Evolutionary conservation across 768 basidiomycete species (phyloP).

Genomic region (Coprinopsis sp.): DNA sequence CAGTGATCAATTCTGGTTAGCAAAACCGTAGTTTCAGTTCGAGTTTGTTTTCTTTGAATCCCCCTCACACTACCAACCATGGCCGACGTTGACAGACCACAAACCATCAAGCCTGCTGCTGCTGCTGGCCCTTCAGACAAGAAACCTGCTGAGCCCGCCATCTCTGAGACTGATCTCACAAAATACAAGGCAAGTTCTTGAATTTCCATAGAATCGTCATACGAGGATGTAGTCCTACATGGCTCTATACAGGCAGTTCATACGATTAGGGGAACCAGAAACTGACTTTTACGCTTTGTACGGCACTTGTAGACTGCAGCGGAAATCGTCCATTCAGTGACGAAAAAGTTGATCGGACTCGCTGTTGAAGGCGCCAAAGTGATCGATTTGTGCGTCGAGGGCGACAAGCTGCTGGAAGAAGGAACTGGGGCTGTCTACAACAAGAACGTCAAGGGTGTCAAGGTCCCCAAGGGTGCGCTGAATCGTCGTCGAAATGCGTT

Average conservation of each 20-base stretch:
- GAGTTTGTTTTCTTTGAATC: slow-evolving; percentile 10
- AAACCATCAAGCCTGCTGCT: slow-evolving; percentile 35
- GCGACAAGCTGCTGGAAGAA: slow-evolving; percentile 89
- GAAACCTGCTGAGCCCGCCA: slow-evolving; percentile 48
- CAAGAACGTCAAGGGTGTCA: slow-evolving; percentile 84
- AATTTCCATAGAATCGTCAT: slow-evolving; percentile 9
- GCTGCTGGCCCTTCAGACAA: slow-evolving; percentile 41
- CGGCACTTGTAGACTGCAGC: slow-evolving; percentile 64
- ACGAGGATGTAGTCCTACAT: no score
- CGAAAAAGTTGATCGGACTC: slow-evolving; percentile 78
- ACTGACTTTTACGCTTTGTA: background rate
- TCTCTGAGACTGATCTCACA: slow-evolving; percentile 64
- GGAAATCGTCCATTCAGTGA: slow-evolving; percentile 80
- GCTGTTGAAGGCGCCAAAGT: slow-evolving; percentile 79
- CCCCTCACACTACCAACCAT: slow-evolving; percentile 29
- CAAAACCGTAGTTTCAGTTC: slow-evolving; percentile 7
- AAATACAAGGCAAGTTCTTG: slow-evolving; percentile 70
- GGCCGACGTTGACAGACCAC: slow-evolving; percentile 55
- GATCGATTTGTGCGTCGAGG: slow-evolving; percentile 87
- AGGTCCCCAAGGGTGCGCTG: slow-evolving; percentile 76
- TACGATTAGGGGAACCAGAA: no score
- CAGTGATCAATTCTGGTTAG: background rate
- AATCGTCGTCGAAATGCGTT: background rate
- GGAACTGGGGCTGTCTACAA: slow-evolving; percentile 84
- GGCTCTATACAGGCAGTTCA: no score